Evolutionary conservation across 2,329 filamentous ascomycete species (phyloP).

Genomic region (Exophiala sp.): DNA sequence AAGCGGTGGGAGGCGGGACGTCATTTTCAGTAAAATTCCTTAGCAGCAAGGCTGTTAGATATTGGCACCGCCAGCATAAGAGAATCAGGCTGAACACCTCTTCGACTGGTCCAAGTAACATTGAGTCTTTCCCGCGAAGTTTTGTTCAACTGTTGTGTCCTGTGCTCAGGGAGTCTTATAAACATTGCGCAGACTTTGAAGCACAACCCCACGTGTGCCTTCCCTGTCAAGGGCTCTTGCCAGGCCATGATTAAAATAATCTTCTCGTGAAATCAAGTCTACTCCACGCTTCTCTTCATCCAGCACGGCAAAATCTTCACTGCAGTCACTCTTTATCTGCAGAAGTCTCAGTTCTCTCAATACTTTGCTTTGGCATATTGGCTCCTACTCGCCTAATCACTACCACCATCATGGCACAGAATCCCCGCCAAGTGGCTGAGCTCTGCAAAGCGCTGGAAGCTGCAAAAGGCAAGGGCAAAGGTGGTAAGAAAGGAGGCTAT

Average conservation of each 20-base stretch:
- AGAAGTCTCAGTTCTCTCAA: too few relatives aligned
- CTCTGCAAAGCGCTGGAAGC: conserved; percentile 61
- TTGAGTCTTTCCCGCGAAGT: too few relatives aligned
- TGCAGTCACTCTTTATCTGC: neutral
- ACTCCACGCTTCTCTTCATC: neutral
- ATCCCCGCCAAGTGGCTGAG: conserved; percentile 59
- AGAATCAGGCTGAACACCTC: neutral
- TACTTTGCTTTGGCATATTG: too few relatives aligned
- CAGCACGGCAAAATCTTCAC: neutral
- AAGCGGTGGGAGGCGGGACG: neutral
- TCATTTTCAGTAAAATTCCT: neutral
- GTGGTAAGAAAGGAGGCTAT: conserved; percentile 53
- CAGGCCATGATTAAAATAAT: neutral
- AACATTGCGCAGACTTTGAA: neutral
- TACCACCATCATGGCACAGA: conserved; percentile 56
- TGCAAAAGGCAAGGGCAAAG: conserved; percentile 46
- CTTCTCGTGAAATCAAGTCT: neutral
- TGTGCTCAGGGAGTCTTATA: neutral
- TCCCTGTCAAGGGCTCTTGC: neutral
- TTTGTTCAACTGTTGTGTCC: neutral
- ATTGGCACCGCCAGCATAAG: neutral
- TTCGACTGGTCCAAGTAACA: too few relatives aligned
- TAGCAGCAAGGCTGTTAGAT: neutral
- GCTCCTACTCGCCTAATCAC: neutral
- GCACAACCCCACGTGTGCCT: neutral